These are phyloP conservation scores for Exophiala mesophila DNA, from an alignment of 2,329 filamentous ascomycete genomes.

Conservation along the genomic window DNA sequence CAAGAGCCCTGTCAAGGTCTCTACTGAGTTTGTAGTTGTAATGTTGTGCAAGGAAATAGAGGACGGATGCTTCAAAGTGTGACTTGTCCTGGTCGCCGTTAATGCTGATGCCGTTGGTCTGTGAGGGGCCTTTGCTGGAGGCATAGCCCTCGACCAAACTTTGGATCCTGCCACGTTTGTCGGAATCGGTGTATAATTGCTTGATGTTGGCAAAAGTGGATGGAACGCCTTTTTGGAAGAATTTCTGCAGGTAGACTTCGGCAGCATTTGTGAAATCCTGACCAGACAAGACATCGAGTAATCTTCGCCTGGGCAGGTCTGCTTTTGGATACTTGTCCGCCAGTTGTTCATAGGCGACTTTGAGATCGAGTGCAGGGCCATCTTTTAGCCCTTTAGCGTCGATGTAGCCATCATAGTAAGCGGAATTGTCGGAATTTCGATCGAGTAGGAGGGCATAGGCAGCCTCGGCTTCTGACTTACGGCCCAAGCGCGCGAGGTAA, in stretches of 20 bases:
- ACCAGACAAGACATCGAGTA: slow-evolving; percentile 80
- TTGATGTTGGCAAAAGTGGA: slow-evolving; percentile 97
- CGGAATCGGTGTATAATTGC: slow-evolving; percentile 73
- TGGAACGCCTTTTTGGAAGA: slow-evolving; percentile 88
- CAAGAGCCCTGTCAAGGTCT: slow-evolving; percentile 72
- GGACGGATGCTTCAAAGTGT: slow-evolving; percentile 68
- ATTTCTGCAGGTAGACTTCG: slow-evolving; percentile 71
- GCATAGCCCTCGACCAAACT: slow-evolving; percentile 75
- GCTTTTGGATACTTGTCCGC: slow-evolving; percentile 74
- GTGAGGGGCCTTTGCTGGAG: slow-evolving; percentile 46
- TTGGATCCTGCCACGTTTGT: slow-evolving; percentile 73
- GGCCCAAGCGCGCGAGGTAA: slow-evolving; percentile 73
- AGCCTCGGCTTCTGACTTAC: slow-evolving; percentile 72
- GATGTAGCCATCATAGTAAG: slow-evolving; percentile 77
- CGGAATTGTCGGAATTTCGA: slow-evolving; percentile 79
- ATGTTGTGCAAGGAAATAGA: slow-evolving; percentile 94
- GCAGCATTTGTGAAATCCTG: slow-evolving; percentile 75
- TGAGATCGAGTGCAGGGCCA: slow-evolving; percentile 59
- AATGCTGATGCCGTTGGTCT: slow-evolving; percentile 47
- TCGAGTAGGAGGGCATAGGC: slow-evolving; percentile 78
- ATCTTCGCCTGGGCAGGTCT: slow-evolving; percentile 80
- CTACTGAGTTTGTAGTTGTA: slow-evolving; percentile 90
- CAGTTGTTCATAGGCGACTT: slow-evolving; percentile 76
- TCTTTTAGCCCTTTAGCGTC: slow-evolving; percentile 60
- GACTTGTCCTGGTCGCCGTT: slow-evolving; percentile 47